phyloP scores from a whole-genome alignment of 202 grass and related monocot species.

The Brachypodium distachyon region DNA sequence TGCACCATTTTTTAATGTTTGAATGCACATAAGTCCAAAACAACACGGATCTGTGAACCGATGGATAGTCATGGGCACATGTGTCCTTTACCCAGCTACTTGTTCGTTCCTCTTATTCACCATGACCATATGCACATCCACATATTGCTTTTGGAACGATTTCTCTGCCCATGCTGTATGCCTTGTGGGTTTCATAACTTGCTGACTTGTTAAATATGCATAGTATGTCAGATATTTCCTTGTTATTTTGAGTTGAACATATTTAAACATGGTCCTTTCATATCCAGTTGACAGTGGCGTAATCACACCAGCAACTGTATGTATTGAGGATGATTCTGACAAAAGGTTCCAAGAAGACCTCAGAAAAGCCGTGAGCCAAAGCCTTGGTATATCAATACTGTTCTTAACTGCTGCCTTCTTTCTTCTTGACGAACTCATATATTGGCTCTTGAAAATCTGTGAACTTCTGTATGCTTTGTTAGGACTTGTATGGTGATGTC shows the following conservation, averaged over 20 bases:
- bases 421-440: conserved; percentile 7
- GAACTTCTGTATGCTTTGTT: not conserved
- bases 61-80: not conserved
- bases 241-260: not conserved
- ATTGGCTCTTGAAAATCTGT: not conserved
- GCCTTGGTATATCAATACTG: conserved; percentile 59
- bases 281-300: conserved; percentile 43
- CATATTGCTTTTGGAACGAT: not conserved
- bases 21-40: not conserved
- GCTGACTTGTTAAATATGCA: not conserved
- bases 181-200: not conserved
- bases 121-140: not conserved
- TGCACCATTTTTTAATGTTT: not conserved
- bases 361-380: conserved; percentile 69
- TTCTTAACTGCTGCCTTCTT: not conserved
- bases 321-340: conserved; percentile 53
- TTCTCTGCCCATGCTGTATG: not conserved
- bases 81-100: not conserved
- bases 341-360: conserved; percentile 81
- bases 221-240: not conserved
- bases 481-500: too few relatives aligned
- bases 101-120: not conserved
- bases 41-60: not conserved
- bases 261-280: conserved; percentile 8
- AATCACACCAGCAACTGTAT: conserved; percentile 30